Conservation (phyloP, 2,329 filamentous ascomycete genomes). For the Daldinia sp. region DNA sequence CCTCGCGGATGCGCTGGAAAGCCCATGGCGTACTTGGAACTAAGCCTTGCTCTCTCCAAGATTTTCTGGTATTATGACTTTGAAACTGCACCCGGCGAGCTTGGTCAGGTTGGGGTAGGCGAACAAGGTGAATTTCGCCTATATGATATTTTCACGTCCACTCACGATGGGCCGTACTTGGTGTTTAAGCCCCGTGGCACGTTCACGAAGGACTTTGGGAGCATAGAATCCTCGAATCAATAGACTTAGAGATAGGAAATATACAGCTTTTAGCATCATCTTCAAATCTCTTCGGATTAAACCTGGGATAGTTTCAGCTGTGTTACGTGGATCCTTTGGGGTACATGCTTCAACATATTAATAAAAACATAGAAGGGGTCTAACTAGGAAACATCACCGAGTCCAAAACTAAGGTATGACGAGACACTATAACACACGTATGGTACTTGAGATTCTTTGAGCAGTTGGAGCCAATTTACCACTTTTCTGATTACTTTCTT, state of each 20-base stretch:
- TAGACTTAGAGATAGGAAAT: neutral
- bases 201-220: constrained; percentile 16
- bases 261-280: too few relatives aligned
- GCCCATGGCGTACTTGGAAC: constrained; percentile 58
- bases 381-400: neutral
- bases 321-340: too few relatives aligned
- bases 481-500: neutral
- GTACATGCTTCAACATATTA: neutral
- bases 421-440: neutral
- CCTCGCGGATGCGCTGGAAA: constrained; percentile 50
- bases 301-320: too few relatives aligned
- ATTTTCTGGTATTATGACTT: constrained; percentile 56
- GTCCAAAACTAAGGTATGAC: neutral
- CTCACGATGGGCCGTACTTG: constrained; percentile 25
- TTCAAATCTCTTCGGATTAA: too few relatives aligned
- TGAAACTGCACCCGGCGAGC: constrained; percentile 17
- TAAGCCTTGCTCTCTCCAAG: constrained; percentile 57
- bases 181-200: constrained; percentile 14
- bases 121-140: constrained; percentile 31
- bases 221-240: neutral
- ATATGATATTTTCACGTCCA: constrained; percentile 23
- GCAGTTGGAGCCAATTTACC: neutral
- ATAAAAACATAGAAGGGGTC: neutral
- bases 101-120: constrained; percentile 17
- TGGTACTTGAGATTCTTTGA: neutral